phyloP scores from a whole-genome alignment of 1,139 yeast genomes.

The Geotrichum candidum region DNA sequence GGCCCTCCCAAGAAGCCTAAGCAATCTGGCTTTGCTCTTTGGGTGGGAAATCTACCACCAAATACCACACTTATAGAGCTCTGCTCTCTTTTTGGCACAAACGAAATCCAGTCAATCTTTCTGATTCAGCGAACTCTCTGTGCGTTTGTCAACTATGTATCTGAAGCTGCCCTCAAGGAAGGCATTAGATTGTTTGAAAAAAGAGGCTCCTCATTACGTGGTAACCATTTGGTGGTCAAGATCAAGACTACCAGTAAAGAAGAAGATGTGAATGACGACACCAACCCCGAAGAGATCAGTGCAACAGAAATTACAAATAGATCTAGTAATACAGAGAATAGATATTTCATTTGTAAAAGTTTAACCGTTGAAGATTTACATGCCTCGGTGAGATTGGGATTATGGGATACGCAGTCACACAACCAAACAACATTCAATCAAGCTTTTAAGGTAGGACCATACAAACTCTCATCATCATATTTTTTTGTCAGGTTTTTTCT shows the following conservation, averaged over 20 bases:
- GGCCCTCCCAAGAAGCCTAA: constrained; percentile 35
- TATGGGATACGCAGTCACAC: constrained; percentile 40
- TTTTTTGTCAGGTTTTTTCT: background rate
- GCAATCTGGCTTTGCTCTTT: constrained; percentile 37
- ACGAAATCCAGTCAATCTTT: constrained; percentile 35
- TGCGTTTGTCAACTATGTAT: constrained; percentile 38
- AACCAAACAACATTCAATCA: constrained; percentile 35
- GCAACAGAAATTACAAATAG: background rate
- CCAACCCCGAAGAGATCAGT: background rate
- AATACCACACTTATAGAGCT: constrained; percentile 34
- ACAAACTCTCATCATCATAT: background rate
- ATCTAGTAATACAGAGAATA: constrained; percentile 5
- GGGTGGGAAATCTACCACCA: constrained; percentile 41
- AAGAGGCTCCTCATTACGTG: constrained; percentile 31
- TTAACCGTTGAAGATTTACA: constrained; percentile 37
- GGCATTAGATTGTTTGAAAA: constrained; percentile 28
- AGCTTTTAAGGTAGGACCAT: constrained; percentile 28
- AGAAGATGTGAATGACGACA: background rate
- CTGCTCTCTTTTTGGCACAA: constrained; percentile 35
- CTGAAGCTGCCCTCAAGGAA: constrained; percentile 31
- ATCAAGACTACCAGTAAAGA: constrained; percentile 6
- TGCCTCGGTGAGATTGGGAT: constrained; percentile 31
- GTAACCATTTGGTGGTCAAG: constrained; percentile 34
- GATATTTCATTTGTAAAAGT: constrained; percentile 40
- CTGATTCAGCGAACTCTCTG: constrained; percentile 38